These are phyloP conservation scores for Ziziphus jujuba DNA, from an alignment of 306 rosid genomes.

Conservation along the genomic window DNA sequence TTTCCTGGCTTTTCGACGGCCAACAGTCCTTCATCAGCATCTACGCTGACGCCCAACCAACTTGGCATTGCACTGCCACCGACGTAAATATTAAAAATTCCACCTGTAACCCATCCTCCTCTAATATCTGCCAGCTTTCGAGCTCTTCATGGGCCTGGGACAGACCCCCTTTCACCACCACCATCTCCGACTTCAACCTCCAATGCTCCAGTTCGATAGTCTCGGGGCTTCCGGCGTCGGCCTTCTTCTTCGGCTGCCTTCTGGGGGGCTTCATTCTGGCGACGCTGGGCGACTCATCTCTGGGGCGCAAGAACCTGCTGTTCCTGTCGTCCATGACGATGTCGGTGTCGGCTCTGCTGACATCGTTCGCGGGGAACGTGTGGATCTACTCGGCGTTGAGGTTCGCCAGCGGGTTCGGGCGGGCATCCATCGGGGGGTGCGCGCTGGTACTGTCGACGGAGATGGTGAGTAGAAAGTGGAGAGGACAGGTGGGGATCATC, in stretches of 20 bases:
- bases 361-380: slow-evolving; percentile 18
- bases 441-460: not conserved
- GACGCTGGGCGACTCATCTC: not conserved
- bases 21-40: slow-evolving; percentile 47
- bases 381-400: slow-evolving; percentile 42
- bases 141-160: slow-evolving; percentile 42
- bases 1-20: slow-evolving; percentile 37
- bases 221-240: slow-evolving; percentile 5
- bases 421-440: slow-evolving; percentile 20
- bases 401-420: slow-evolving; percentile 27
- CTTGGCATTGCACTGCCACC: slow-evolving; percentile 48
- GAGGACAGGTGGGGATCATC: not conserved
- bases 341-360: slow-evolving; percentile 22
- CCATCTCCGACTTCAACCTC: slow-evolving; percentile 44
- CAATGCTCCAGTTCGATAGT: slow-evolving; percentile 36
- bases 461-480: not conserved
- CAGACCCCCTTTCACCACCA: slow-evolving; percentile 19
- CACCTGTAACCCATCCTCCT: slow-evolving; percentile 20
- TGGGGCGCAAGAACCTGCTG: slow-evolving; percentile 15
- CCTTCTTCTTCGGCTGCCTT: slow-evolving; percentile 27
- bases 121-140: slow-evolving; percentile 38
- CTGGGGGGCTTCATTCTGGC: slow-evolving; percentile 29
- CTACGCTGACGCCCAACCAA: slow-evolving; percentile 39
- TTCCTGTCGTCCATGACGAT: slow-evolving; percentile 23
- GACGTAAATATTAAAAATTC: too few species aligned